Percentiles rank a stretch among this genome's conserved stretches.
Conservation (phyloP, 192 early-diverging fungal species). For the Backusella westeae region DNA sequence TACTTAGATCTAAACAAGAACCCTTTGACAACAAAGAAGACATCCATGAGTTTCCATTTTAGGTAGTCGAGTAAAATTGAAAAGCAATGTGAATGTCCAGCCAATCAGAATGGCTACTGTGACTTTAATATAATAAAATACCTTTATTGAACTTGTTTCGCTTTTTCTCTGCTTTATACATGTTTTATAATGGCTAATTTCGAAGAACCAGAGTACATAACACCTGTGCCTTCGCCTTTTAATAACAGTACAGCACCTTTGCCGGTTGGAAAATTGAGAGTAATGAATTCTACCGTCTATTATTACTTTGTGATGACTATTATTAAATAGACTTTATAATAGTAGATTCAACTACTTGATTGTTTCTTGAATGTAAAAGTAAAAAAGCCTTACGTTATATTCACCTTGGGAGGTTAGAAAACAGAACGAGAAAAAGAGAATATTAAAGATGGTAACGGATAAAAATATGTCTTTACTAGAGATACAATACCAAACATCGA, state of each 20-base stretch:
- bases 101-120: not conserved
- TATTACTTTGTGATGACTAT: not conserved
- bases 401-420: slow-evolving; percentile 55
- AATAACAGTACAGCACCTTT: not conserved
- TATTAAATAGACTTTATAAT: not conserved
- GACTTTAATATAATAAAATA: too few species aligned
- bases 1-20: not conserved
- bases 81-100: not conserved
- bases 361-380: slow-evolving; percentile 57
- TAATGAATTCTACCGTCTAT: not conserved
- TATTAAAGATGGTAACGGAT: too few species aligned
- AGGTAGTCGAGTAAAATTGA: not conserved
- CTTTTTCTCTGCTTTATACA: not conserved
- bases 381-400: slow-evolving; percentile 60
- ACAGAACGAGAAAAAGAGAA: not conserved
- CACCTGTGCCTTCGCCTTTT: not conserved
- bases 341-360: slow-evolving; percentile 57
- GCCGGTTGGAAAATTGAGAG: not conserved
- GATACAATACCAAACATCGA: slow-evolving; percentile 62
- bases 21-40: not conserved
- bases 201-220: not conserved
- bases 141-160: not conserved
- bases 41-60: not conserved
- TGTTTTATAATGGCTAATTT: not conserved
- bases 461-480: slow-evolving; percentile 31